Conservation (phyloP, 2,329 filamentous ascomycete species). For the Botryotinia convoluta region DNA sequence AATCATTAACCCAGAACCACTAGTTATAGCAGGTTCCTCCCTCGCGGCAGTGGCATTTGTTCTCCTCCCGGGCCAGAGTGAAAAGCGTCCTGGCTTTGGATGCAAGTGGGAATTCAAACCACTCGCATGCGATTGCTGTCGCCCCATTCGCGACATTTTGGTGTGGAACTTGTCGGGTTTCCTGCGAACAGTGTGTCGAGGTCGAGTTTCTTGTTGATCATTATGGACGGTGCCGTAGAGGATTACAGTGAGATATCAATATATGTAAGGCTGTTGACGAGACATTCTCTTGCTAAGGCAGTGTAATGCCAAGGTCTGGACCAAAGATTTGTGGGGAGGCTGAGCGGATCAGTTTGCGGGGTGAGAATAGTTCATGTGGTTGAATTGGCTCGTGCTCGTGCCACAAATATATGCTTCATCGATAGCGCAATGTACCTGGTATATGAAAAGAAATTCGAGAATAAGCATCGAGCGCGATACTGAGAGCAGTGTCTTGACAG, state of each 20-base stretch:
- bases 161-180: not conserved
- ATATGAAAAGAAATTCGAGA: not conserved
- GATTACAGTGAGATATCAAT: not conserved
- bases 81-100: slow-evolving; percentile 12
- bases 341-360: slow-evolving; percentile 9
- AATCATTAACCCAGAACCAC: slow-evolving; percentile 2
- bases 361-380: slow-evolving; percentile 1
- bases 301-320: slow-evolving; percentile 16
- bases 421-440: not conserved
- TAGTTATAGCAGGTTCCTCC: not conserved
- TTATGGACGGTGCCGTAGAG: not conserved
- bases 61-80: slow-evolving; percentile 14
- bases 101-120: slow-evolving; percentile 3
- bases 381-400: not conserved
- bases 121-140: slow-evolving; percentile 9
- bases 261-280: slow-evolving; percentile 10
- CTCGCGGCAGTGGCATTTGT: not conserved
- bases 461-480: not conserved
- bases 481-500: not conserved
- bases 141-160: slow-evolving; percentile 15
- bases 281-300: slow-evolving; percentile 7
- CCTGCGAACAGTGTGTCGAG: slow-evolving; percentile 11
- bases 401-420: not conserved
- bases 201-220: not conserved
- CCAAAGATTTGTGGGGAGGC: slow-evolving; percentile 3